phyloP scores from a whole-genome alignment of 306 rosid genomes.

The Quercus robur region DNA sequence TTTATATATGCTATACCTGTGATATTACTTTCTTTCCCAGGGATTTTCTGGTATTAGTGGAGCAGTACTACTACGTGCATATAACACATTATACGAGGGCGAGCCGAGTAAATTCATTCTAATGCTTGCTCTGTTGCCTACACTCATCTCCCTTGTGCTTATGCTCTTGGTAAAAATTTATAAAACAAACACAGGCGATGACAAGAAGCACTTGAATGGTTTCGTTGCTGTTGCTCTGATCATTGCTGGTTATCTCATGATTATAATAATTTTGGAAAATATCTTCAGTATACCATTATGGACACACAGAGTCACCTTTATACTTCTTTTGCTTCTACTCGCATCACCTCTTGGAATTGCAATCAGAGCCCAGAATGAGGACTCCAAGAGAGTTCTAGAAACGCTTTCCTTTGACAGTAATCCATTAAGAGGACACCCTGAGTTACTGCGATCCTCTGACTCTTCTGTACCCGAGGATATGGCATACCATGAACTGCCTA shows the following conservation, averaged over 20 bases:
- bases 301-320: slow-evolving; percentile 35
- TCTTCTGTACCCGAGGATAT: slow-evolving; percentile 14
- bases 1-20: too few species aligned
- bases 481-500: slow-evolving; percentile 37
- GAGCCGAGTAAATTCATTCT: slow-evolving; percentile 62
- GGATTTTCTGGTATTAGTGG: slow-evolving; percentile 90
- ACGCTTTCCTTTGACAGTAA: slow-evolving; percentile 10
- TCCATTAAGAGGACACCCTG: too few species aligned
- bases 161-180: slow-evolving; percentile 67
- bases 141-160: slow-evolving; percentile 39
- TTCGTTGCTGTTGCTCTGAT: slow-evolving; percentile 51
- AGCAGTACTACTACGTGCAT: slow-evolving; percentile 69
- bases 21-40: slow-evolving; percentile 19
- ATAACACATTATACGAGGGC: slow-evolving; percentile 49
- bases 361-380: slow-evolving; percentile 43
- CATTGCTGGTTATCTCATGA: slow-evolving; percentile 63
- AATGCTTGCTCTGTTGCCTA: slow-evolving; percentile 64
- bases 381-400: slow-evolving; percentile 2
- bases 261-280: slow-evolving; percentile 51
- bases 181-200: slow-evolving; percentile 28
- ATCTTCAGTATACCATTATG: slow-evolving; percentile 43
- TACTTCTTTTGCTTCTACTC: slow-evolving; percentile 50
- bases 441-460: too few species aligned
- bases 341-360: slow-evolving; percentile 65
- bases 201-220: slow-evolving; percentile 59